Evolutionary conservation across 2,329 filamentous ascomycete genomes (phyloP), one percentile per base, ranked within the genome.

Genomic region (Neophaeococcomyces aloes): DNA sequence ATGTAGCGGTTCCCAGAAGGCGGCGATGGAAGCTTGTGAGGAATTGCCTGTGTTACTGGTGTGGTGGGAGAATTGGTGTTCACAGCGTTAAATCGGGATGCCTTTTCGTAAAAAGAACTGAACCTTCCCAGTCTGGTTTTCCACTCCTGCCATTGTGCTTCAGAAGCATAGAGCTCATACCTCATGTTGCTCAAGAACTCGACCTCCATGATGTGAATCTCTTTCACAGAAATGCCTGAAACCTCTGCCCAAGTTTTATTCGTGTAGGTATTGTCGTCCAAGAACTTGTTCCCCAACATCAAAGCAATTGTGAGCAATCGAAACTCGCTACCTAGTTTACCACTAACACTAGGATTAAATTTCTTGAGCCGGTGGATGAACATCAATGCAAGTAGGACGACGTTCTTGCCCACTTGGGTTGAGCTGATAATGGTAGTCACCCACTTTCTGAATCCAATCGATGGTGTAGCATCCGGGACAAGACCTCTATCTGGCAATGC

Each of bases 171-270:
- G 6, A 98, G 70, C 56, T 86, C 87, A 65, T 96, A 98, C 57
- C 89, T 79, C 81, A 98, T 94, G 64, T 96, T 96, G 70, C 89
- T 95, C 50, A 98, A 70, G 57, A 98, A 98, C 62, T 98, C 91
- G n/a, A 98, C 91, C 62, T 98, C 91, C 91, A 98, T 98, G 34
- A 95, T 83, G 61, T 98, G 91, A 40, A 98, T 94, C 64, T 98
- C 91, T 48, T 83, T 79, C 10, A 96, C 89, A 1, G 85, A 80
- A 48, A 98, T 94, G 34, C 85, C 84, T 1, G 91, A 96, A 8
- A 98, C 91, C 57, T 98, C 91, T 2, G 89, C 91, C 91, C 91
- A 98, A 0, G 91, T 98, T 70, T 96, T 95, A 69, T 98, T 98
- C 29, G 91, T 96, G 65, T 98, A 98, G 0, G 91, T 96, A 62